Conservation (phyloP, 208 protist species). For the Novymonas esmeraldas region DNA sequence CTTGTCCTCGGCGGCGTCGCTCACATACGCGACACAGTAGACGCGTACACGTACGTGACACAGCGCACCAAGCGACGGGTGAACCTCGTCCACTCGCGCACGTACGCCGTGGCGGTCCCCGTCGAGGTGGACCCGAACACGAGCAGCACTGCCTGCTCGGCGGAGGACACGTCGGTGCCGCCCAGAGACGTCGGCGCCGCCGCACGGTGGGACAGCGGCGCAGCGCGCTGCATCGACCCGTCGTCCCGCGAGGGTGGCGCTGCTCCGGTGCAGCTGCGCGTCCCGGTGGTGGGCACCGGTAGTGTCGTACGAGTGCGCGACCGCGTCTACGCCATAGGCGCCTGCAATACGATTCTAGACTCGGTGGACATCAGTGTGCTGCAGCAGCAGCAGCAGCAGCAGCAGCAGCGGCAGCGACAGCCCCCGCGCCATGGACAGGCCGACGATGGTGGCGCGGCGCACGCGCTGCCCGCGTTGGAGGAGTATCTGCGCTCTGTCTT, state of each 20-base stretch:
- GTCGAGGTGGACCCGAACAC: not conserved
- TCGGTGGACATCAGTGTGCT: constrained; percentile 15
- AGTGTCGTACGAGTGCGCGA: constrained; percentile 35
- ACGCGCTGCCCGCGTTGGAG: too few species aligned
- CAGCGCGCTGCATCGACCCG: not conserved
- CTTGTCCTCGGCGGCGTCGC: constrained; percentile 11
- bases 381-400: not conserved
- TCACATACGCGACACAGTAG: not conserved
- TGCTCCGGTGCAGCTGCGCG: constrained; percentile 11
- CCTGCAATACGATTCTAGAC: constrained; percentile 42
- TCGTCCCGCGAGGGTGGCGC: not conserved
- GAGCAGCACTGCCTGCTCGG: constrained; percentile 1
- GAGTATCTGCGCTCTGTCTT: constrained; percentile 17
- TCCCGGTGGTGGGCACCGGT: constrained; percentile 38
- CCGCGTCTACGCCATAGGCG: constrained; percentile 41
- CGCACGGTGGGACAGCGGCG: too few species aligned
- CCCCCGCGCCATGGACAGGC: not conserved
- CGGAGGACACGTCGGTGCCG: too few species aligned
- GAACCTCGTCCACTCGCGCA: constrained; percentile 11
- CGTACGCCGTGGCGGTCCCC: not conserved
- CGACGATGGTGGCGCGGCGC: not conserved
- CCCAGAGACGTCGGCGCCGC: too few species aligned
- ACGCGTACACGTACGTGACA: constrained; percentile 8
- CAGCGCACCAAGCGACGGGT: constrained; percentile 13
- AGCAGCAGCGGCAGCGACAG: not conserved